phyloP scores from a whole-genome alignment of 1,284 basidiomycete genomes.

The Pseudozyma pruni region DNA sequence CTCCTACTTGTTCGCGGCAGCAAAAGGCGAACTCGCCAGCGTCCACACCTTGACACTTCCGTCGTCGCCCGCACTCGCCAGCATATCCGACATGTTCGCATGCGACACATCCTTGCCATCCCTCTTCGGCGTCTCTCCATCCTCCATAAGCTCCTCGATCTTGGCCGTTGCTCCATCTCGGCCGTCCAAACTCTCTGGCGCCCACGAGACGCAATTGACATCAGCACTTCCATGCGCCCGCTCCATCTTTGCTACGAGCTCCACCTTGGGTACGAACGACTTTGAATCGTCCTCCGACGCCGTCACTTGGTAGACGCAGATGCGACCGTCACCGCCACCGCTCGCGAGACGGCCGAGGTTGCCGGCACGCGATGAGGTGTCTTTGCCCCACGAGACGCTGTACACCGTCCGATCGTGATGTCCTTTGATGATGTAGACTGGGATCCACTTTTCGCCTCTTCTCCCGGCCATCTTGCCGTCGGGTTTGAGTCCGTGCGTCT shows the following conservation, averaged over 20 bases:
- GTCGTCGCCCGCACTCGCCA: conserved; percentile 84
- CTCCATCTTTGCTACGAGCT: conserved; percentile 64
- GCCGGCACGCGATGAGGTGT: conserved; percentile 53
- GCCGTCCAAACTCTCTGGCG: conserved; percentile 64
- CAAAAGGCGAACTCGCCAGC: conserved; percentile 29
- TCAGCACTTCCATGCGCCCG: conserved; percentile 79
- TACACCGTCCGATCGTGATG: conserved; percentile 80
- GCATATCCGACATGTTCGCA: conserved; percentile 71
- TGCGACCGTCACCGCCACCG: conserved; percentile 79
- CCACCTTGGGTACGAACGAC: conserved; percentile 34
- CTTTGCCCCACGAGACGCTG: conserved; percentile 77
- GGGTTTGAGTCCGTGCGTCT: conserved; percentile 52
- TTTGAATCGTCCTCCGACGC: conserved; percentile 18
- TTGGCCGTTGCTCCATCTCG: conserved; percentile 38
- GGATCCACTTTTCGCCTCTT: conserved; percentile 68
- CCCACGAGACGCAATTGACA: conserved; percentile 82
- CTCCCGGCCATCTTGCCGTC: conserved; percentile 58
- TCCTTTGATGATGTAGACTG: conserved; percentile 62
- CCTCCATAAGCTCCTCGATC: conserved; percentile 38
- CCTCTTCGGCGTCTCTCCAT: conserved; percentile 54
- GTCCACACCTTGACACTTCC: conserved; percentile 78
- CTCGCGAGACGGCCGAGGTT: conserved; percentile 78
- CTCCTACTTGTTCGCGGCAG: conserved; percentile 2
- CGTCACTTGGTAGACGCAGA: conserved; percentile 78
- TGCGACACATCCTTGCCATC: conserved; percentile 13